A percentile compares a stretch with the other conserved stretches of the same genome.
Evolutionary conservation across 306 rosid genomes (phyloP).

Genomic region (Glycine latifolia): DNA sequence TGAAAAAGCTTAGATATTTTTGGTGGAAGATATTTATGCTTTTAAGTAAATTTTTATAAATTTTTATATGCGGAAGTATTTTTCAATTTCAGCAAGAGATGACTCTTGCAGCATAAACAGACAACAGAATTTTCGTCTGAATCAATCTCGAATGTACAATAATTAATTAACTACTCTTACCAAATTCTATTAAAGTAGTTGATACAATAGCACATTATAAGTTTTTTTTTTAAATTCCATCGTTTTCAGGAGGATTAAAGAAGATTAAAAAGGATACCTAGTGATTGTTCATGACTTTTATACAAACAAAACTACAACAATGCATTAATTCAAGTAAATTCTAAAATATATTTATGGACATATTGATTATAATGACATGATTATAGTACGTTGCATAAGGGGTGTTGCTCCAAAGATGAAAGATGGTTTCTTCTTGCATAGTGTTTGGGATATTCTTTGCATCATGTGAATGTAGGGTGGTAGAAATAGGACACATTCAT

Average conservation of each 20-base stretch:
- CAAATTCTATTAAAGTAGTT: conserved; percentile 30
- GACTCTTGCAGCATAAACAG: neutral
- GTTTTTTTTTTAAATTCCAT: neutral
- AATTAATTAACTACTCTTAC: conserved; percentile 39
- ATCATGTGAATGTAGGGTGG: neutral
- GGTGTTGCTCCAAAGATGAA: no score
- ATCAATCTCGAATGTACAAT: neutral
- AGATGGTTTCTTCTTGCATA: no score
- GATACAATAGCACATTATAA: neutral
- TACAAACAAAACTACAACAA: conserved; percentile 1
- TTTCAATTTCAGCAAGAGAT: neutral
- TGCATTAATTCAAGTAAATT: neutral
- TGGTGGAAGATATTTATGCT: neutral
- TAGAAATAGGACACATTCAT: conserved; percentile 11
- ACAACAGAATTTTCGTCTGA: neutral
- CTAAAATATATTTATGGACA: neutral
- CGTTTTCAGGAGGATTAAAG: neutral
- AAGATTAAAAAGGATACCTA: neutral
- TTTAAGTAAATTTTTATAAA: no score
- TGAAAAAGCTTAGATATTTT: neutral
- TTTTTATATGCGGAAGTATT: neutral
- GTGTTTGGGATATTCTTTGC: neutral
- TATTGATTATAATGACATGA: neutral
- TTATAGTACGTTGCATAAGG: conserved; percentile 22
- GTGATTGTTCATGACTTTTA: conserved; percentile 4